Conservation (phyloP, 495 filamentous ascomycete species). For the Cladorrhinum samala region DNA sequence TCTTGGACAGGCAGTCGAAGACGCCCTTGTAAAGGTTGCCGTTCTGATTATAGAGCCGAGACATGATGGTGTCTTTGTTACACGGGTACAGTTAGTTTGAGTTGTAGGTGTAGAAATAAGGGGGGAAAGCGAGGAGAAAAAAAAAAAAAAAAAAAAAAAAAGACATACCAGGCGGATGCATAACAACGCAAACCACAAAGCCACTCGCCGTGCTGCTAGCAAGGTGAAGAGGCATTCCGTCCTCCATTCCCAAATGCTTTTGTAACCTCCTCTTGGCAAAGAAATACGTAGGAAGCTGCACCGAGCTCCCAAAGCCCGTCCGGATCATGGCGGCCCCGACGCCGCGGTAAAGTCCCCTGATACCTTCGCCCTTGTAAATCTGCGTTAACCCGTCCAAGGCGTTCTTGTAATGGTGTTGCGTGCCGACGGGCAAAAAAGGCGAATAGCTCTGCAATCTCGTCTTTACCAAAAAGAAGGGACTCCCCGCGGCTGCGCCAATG, state of each 20-base stretch:
- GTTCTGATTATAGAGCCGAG: constrained; percentile 96
- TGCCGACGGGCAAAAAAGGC: constrained; percentile 90
- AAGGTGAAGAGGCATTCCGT: constrained; percentile 84
- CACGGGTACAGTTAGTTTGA: too few relatives aligned
- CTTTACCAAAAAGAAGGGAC: constrained; percentile 98
- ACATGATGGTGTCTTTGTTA: constrained; percentile 93
- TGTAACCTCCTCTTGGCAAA: constrained; percentile 86
- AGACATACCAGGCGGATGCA: constrained; percentile 86
- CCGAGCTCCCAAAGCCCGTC: constrained; percentile 89
- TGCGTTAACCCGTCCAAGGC: constrained; percentile 73
- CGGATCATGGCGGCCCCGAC: constrained; percentile 93
- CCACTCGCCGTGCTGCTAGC: constrained; percentile 84
- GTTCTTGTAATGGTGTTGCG: constrained; percentile 87
- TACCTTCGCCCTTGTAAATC: constrained; percentile 72
- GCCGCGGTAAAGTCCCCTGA: constrained; percentile 79
- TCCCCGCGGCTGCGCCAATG: constrained; percentile 82
- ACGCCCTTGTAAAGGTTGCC: constrained; percentile 91
- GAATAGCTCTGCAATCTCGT: constrained; percentile 92
- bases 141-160: background rate
- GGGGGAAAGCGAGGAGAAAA: too few relatives aligned
- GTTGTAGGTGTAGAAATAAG: too few relatives aligned
- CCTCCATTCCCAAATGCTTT: constrained; percentile 77
- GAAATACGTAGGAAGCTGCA: constrained; percentile 97
- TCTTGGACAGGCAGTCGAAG: constrained; percentile 88
- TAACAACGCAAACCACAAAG: constrained; percentile 94